Conservation (phyloP, 352 stramenopile species). For the Globisporangium polare region DNA sequence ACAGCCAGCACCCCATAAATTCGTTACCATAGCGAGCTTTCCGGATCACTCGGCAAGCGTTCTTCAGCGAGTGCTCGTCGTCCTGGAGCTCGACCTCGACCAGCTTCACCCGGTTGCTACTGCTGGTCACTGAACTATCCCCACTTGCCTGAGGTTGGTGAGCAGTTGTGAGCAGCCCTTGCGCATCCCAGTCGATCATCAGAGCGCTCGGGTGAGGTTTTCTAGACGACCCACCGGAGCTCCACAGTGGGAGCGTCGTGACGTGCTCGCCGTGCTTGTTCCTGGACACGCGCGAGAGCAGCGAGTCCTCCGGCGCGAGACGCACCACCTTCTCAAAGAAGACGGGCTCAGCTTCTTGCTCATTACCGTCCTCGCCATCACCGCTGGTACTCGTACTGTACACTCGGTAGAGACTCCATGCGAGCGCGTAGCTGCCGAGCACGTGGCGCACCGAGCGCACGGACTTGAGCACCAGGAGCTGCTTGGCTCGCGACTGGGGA, state of each 20-base stretch:
- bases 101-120: slow-evolving; percentile 18
- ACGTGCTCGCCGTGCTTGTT: slow-evolving; percentile 49
- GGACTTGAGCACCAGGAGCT: slow-evolving; percentile 40
- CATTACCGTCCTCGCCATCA: neutral
- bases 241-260: slow-evolving; percentile 10
- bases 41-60: slow-evolving; percentile 7
- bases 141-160: neutral
- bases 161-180: slow-evolving; percentile 3
- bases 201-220: slow-evolving; percentile 8
- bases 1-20: no score
- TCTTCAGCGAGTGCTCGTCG: neutral
- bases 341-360: slow-evolving; percentile 2
- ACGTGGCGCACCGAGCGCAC: slow-evolving; percentile 45
- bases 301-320: slow-evolving; percentile 35
- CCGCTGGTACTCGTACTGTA: neutral
- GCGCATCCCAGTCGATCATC: slow-evolving; percentile 11
- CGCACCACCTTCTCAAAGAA: slow-evolving; percentile 43
- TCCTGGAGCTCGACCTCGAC: slow-evolving; percentile 41
- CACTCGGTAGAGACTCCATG: slow-evolving; percentile 46
- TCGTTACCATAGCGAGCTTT: slow-evolving; percentile 10
- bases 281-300: slow-evolving; percentile 37
- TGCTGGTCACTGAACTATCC: neutral
- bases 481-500: slow-evolving; percentile 21
- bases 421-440: slow-evolving; percentile 58
- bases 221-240: neutral